Base-by-base conservation (phyloP, 2,329 filamentous ascomycete species). In the Leptographium lundbergii region DNA sequence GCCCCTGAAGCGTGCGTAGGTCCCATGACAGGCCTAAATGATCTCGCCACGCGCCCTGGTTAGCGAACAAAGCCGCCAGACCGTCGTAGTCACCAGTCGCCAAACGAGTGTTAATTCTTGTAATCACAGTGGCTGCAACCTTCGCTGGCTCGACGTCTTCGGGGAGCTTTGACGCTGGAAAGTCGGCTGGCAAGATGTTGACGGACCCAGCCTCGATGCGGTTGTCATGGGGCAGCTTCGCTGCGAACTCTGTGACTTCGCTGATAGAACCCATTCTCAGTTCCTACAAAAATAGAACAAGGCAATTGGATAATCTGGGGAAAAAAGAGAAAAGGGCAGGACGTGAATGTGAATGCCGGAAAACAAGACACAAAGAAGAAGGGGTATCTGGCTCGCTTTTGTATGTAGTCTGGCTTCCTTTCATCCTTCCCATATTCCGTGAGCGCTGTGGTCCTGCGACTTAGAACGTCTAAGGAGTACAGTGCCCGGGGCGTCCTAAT, bases 21-120 rank as follows among this genome's bases (percentile, higher is more conserved):
- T 78, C 75, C 81, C 80, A 85, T 0, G 79, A 75, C 1, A 84
- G 66, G 24, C 75, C 76, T 0, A 85, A 70, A 51, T 82, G 79
- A 63, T 85, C 81, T 10, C 81, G 75, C 81, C 81, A 84, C 68
- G 75, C 82, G 59, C 78, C 76, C 24, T 77, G 70, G 1, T 70
- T 63, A 3, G 72, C 64, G 53, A 82, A 77, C 4, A 81, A 68
- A 1, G 63, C 58, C 0, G 72, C 65, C 0, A 77, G 50, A 1
- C 66, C 64, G 2, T 62, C 45, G 50, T 71, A 65, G 57, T 79
- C 70, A 3, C 70, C 66, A 13, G 63, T 66, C 5, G 64, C 59
- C 0, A 82, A 61, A 0, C 68, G 66, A 9, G 68, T 60, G 64
- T 80, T 81, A 64, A 81, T 66, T 1, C 63, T 60, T 0, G 67